Conservation (phyloP, 1,139 yeast genomes). For the Yamadazyma trypodendri region DNA sequence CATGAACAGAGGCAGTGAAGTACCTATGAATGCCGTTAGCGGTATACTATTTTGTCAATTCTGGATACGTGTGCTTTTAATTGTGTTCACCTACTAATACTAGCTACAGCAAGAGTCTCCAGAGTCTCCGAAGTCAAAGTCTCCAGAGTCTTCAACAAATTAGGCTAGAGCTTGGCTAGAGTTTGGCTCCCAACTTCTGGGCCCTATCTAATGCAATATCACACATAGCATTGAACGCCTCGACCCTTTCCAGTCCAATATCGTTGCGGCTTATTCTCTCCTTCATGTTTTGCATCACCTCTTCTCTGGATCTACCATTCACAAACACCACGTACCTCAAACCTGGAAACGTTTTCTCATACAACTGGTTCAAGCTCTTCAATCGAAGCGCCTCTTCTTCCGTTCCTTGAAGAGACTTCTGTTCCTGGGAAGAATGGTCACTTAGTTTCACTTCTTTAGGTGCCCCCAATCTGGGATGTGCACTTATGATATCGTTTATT, state of each 20-base stretch:
- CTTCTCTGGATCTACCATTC: constrained; percentile 70
- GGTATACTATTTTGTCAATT: too few relatives aligned
- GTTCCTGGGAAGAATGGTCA: constrained; percentile 69
- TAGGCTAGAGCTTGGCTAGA: constrained; percentile 4
- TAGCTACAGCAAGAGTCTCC: too few relatives aligned
- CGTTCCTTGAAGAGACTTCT: constrained; percentile 53
- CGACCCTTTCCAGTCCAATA: constrained; percentile 52
- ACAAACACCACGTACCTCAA: constrained; percentile 88
- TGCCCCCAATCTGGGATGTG: constrained; percentile 89
- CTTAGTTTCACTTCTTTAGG: constrained; percentile 50
- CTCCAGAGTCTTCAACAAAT: too few relatives aligned
- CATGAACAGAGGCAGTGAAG: too few relatives aligned
- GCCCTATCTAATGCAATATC: constrained; percentile 84
- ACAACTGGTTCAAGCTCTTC: constrained; percentile 52
- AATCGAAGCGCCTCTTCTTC: constrained; percentile 52
- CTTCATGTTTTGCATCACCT: constrained; percentile 65
- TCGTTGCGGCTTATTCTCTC: constrained; percentile 56
- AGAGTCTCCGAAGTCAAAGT: too few relatives aligned
- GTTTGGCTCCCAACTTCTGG: constrained; percentile 40
- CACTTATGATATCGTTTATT: constrained; percentile 60
- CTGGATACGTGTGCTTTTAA: too few relatives aligned
- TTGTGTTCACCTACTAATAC: too few relatives aligned
- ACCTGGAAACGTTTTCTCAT: constrained; percentile 77
- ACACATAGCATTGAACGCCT: constrained; percentile 83
- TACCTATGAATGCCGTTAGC: too few relatives aligned